phyloP scores from a whole-genome alignment of 202 grass and related monocot genomes.

The Cymbopogon flexuosus region DNA sequence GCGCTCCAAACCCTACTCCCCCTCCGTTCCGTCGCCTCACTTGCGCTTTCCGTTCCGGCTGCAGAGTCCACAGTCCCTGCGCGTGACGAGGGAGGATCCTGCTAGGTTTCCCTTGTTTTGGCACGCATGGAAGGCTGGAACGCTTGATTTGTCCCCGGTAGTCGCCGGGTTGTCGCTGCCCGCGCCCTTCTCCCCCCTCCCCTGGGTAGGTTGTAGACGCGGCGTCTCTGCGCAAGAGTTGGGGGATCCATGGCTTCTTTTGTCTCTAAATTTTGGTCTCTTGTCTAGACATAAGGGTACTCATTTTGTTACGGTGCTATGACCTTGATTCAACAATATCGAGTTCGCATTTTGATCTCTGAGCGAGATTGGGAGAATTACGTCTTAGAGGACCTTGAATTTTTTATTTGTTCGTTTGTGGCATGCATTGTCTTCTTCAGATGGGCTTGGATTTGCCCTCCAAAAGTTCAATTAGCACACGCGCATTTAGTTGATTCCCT shows the following conservation, averaged over 20 bases:
- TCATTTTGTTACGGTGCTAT: not conserved
- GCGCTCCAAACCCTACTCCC: constrained; percentile 14
- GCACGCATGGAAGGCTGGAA: not conserved
- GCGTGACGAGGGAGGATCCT: not conserved
- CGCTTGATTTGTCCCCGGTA: not conserved
- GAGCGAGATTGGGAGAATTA: not conserved
- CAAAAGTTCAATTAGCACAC: not conserved
- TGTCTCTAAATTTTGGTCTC: not conserved
- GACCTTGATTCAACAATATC: not conserved
- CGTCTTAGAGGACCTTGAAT: not conserved
- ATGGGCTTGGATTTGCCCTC: not conserved
- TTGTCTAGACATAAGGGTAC: not conserved
- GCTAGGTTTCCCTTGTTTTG: not conserved
- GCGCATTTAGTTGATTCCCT: not conserved
- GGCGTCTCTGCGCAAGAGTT: no score
- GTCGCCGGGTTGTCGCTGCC: not conserved
- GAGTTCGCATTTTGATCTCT: not conserved
- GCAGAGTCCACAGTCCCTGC: not conserved
- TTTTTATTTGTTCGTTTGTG: not conserved
- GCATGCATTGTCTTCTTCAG: not conserved
- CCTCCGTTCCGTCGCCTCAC: not conserved
- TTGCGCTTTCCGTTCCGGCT: not conserved
- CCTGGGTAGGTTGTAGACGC: not conserved
- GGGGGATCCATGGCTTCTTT: not conserved
- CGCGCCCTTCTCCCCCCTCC: not conserved